Percentiles rank a stretch among this genome's conserved stretches.
Conservation (phyloP, 768 basidiomycete species). For the Boletus subparvulus region DNA sequence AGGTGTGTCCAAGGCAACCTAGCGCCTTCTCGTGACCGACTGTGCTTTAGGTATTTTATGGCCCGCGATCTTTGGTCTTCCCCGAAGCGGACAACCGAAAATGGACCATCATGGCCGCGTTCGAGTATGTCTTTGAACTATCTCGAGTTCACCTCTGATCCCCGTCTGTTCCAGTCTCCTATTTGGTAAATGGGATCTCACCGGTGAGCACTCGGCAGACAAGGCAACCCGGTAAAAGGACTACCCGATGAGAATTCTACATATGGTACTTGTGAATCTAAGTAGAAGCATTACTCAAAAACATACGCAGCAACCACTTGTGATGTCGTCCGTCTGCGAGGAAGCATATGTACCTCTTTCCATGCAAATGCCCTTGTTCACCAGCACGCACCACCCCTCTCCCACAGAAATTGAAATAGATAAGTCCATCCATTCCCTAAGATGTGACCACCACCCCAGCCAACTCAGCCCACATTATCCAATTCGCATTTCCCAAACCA, state of each 20-base stretch:
- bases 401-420: too few species aligned
- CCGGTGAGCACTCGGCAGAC: slow-evolving; percentile 16
- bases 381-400: too few species aligned
- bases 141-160: slow-evolving; percentile 1
- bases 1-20: slow-evolving; percentile 45
- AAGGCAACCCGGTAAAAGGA: slow-evolving; percentile 9
- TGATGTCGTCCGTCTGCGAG: too few species aligned
- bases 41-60: slow-evolving; percentile 77
- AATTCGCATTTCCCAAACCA: too few species aligned
- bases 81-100: slow-evolving; percentile 95
- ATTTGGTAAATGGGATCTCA: slow-evolving; percentile 49
- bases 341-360: too few species aligned
- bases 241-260: not conserved
- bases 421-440: too few species aligned
- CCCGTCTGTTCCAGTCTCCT: slow-evolving; percentile 25
- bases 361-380: too few species aligned
- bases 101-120: slow-evolving; percentile 93
- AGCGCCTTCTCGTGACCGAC: not conserved
- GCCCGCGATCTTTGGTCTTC: slow-evolving; percentile 88
- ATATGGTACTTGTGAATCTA: not conserved
- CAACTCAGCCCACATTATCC: too few species aligned
- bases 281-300: too few species aligned
- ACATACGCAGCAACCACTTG: too few species aligned
- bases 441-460: too few species aligned
- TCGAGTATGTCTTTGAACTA: slow-evolving; percentile 61